A percentile compares a stretch with the other conserved stretches of the same genome.
Conservation (phyloP, 768 basidiomycete species). For the Lactarius hatsudake region DNA sequence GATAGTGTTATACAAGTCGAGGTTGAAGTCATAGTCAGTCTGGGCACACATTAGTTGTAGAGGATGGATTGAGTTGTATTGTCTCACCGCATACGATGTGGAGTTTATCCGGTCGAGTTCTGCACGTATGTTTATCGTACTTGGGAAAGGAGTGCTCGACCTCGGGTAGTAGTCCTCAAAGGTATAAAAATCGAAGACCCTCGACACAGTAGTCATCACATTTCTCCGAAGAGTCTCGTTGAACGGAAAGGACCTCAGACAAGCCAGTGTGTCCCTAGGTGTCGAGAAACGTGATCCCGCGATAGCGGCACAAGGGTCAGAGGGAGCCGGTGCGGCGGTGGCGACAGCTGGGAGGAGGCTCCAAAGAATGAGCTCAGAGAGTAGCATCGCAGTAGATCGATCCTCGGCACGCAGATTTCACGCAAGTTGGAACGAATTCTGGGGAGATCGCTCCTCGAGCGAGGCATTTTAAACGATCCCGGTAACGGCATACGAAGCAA, state of each 20-base stretch:
- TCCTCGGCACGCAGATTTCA: background rate
- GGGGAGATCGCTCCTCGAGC: background rate
- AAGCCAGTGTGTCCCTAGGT: constrained; percentile 16
- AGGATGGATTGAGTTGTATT: background rate
- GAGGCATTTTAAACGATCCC: constrained; percentile 6
- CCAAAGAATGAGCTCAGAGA: background rate
- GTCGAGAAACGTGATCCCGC: background rate
- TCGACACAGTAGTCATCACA: constrained; percentile 32
- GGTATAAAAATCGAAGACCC: constrained; percentile 42
- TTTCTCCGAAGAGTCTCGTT: constrained; percentile 41
- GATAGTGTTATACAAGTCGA: constrained; percentile 53
- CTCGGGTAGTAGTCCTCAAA: constrained; percentile 41
- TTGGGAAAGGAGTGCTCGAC: constrained; percentile 38
- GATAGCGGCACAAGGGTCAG: constrained; percentile 20
- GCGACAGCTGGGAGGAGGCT: background rate
- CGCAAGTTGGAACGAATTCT: background rate
- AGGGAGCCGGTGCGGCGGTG: background rate
- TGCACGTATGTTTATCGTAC: constrained; percentile 50
- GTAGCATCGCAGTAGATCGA: constrained; percentile 2
- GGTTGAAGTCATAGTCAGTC: constrained; percentile 69
- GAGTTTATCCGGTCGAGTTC: constrained; percentile 47
- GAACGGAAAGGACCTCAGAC: constrained; percentile 38
- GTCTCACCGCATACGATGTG: constrained; percentile 45
- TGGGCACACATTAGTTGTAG: constrained; percentile 28
- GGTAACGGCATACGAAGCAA: constrained; percentile 5